Conservation (phyloP, 179 eudicot genomes). For the Camellia oleifera region DNA sequence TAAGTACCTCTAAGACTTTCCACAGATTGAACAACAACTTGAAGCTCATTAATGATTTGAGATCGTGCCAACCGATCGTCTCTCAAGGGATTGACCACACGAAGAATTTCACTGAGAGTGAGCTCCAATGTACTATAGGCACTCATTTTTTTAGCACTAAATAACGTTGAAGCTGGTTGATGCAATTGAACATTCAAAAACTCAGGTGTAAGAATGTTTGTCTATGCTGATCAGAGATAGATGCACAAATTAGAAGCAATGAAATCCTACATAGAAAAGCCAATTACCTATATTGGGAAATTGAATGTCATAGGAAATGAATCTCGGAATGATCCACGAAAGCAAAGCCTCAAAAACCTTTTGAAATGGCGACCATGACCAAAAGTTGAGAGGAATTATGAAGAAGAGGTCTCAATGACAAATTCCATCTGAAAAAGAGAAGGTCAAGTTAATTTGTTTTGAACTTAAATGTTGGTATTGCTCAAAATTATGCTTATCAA, state of each 20-base stretch:
- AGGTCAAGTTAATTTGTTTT: not conserved
- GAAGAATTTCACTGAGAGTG: conserved; percentile 55
- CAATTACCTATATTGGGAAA: not conserved
- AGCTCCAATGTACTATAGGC: conserved; percentile 41
- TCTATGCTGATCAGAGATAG: not conserved
- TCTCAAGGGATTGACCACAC: conserved; percentile 46
- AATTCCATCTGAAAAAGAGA: conserved; percentile 2
- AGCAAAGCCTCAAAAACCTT: not conserved
- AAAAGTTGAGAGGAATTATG: not conserved
- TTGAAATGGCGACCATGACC: not conserved
- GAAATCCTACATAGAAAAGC: not conserved
- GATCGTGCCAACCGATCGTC: conserved; percentile 60
- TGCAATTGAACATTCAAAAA: conserved; percentile 7
- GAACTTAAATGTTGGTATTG: too few relatives aligned
- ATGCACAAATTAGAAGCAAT: not conserved
- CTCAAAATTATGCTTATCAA: too few relatives aligned
- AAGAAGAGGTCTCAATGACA: not conserved
- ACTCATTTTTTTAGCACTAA: conserved; percentile 28
- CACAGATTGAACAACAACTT: conserved; percentile 46
- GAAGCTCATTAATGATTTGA: conserved; percentile 55
- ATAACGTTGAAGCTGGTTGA: conserved; percentile 14
- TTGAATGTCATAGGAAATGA: not conserved
- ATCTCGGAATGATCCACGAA: not conserved
- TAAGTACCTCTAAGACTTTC: conserved; percentile 82
- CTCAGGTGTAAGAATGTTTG: not conserved